A percentile compares a stretch with the other conserved stretches of the same genome.
These are phyloP conservation scores for Geotrichum reessii DNA, from an alignment of 1,139 yeast species.

Conservation along the genomic window DNA sequence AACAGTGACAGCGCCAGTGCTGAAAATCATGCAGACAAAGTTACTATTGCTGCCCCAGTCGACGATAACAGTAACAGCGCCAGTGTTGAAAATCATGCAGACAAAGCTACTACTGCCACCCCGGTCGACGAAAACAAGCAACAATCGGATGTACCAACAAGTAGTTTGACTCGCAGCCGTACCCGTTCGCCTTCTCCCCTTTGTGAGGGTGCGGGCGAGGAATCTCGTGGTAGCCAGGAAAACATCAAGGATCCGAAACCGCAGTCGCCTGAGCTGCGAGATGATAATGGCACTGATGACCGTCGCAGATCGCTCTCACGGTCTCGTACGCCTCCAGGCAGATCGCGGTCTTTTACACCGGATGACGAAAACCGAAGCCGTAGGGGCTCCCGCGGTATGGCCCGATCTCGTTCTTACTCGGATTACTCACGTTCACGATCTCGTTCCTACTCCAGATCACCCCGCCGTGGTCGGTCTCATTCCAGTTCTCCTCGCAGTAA, in stretches of 20 bases:
- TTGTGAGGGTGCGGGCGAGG: background rate
- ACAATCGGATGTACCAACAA: background rate
- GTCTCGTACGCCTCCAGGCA: background rate
- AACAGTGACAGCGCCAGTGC: background rate
- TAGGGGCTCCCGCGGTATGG: background rate
- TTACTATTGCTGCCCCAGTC: background rate
- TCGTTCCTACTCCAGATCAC: conserved; percentile 8
- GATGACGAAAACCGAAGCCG: background rate
- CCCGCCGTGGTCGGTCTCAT: background rate
- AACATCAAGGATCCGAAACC: background rate
- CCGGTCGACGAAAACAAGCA: background rate
- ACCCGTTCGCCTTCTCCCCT: background rate
- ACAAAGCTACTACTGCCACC: background rate
- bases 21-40: background rate
- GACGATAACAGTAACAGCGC: background rate
- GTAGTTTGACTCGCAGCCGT: background rate
- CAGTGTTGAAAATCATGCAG: background rate
- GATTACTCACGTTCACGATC: conserved; percentile 6
- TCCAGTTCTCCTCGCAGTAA: conserved; percentile 8
- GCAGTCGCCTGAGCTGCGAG: background rate
- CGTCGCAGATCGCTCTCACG: background rate
- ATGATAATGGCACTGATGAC: background rate
- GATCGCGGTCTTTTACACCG: background rate
- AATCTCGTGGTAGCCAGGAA: background rate
- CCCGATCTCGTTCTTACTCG: background rate